A percentile compares a stretch with the other conserved stretches of the same genome.
These are phyloP conservation scores for Vigna radiata DNA, from an alignment of 306 rosid species.

Conservation along the genomic window DNA sequence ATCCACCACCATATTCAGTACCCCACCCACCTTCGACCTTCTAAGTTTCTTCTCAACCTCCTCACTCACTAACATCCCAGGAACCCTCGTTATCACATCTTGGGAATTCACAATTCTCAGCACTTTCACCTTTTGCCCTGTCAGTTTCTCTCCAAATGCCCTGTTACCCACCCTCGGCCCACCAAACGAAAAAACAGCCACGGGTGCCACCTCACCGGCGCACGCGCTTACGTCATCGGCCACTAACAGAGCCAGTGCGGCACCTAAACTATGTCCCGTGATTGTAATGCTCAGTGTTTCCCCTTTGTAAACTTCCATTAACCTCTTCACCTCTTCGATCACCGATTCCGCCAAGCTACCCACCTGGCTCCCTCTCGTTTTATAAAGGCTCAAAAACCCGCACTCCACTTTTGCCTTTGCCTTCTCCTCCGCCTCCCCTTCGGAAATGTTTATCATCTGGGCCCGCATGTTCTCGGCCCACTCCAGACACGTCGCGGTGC, in stretches of 20 bases:
- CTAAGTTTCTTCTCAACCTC: conserved; percentile 56
- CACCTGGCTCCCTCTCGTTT: conserved; percentile 73
- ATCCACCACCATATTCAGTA: conserved; percentile 59
- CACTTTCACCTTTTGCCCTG: conserved; percentile 68
- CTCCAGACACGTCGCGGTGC: conserved; percentile 92
- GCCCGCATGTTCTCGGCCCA: conserved; percentile 92
- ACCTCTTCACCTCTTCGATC: conserved; percentile 69
- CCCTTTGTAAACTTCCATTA: conserved; percentile 66
- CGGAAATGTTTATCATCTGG: conserved; percentile 47
- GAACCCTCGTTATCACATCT: conserved; percentile 83
- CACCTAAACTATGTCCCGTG: conserved; percentile 92
- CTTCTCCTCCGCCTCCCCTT: neutral
- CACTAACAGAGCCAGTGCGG: conserved; percentile 78
- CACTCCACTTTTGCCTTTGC: conserved; percentile 63
- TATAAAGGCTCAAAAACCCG: conserved; percentile 78
- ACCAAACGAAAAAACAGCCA: conserved; percentile 91
- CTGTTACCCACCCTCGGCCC: conserved; percentile 90
- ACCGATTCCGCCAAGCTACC: conserved; percentile 72
- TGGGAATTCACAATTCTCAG: conserved; percentile 82
- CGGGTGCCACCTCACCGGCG: conserved; percentile 52
- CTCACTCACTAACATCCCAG: conserved; percentile 59
- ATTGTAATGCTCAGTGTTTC: conserved; percentile 78
- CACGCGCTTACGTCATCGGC: conserved; percentile 69
- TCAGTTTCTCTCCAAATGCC: conserved; percentile 55
- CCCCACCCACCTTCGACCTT: conserved; percentile 44